These are phyloP conservation scores for Colletotrichum tabaci DNA, from an alignment of 2,329 filamentous ascomycete genomes.

Conservation along the genomic window DNA sequence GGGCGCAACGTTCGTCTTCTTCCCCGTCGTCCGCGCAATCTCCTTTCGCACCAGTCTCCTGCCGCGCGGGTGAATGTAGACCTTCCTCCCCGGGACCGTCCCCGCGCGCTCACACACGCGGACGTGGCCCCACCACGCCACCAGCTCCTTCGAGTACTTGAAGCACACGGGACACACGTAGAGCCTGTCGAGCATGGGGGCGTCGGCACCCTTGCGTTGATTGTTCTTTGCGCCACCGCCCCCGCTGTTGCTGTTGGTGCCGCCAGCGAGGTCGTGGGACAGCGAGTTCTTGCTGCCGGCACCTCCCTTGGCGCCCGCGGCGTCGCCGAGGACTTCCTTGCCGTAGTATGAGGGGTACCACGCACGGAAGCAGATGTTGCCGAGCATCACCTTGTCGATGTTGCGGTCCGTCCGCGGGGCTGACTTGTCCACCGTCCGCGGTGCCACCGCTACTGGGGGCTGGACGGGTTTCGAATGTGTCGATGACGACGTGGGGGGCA, in stretches of 20 bases:
- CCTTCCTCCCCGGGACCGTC: slow-evolving; percentile 75
- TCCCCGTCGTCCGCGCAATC: slow-evolving; percentile 50
- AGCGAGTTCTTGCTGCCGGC: slow-evolving; percentile 33
- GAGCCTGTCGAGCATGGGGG: slow-evolving; percentile 74
- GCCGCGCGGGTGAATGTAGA: slow-evolving; percentile 77
- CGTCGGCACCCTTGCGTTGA: slow-evolving; percentile 49
- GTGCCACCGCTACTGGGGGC: slow-evolving; percentile 39
- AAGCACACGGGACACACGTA: slow-evolving; percentile 96
- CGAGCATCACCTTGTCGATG: slow-evolving; percentile 88
- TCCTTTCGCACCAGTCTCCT: slow-evolving; percentile 57
- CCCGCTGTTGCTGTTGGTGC: slow-evolving; percentile 5
- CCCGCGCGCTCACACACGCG: slow-evolving; percentile 68
- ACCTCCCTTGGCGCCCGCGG: slow-evolving; percentile 43
- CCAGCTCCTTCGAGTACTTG: slow-evolving; percentile 82
- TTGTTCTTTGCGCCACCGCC: slow-evolving; percentile 50
- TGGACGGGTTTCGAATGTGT: slow-evolving; percentile 45
- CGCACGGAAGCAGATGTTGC: slow-evolving; percentile 85
- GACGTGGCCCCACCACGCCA: slow-evolving; percentile 72
- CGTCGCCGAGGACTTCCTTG: slow-evolving; percentile 76
- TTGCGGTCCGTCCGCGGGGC: slow-evolving; percentile 75
- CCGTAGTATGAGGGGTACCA: slow-evolving; percentile 95
- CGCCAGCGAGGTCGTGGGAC: slow-evolving; percentile 32
- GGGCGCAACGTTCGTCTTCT: slow-evolving; percentile 53
- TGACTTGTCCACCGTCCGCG: slow-evolving; percentile 47
- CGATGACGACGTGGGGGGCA: slow-evolving; percentile 39